Base-by-base conservation (phyloP, 2,329 filamentous ascomycete species). In the Nemania bipapillata region DNA sequence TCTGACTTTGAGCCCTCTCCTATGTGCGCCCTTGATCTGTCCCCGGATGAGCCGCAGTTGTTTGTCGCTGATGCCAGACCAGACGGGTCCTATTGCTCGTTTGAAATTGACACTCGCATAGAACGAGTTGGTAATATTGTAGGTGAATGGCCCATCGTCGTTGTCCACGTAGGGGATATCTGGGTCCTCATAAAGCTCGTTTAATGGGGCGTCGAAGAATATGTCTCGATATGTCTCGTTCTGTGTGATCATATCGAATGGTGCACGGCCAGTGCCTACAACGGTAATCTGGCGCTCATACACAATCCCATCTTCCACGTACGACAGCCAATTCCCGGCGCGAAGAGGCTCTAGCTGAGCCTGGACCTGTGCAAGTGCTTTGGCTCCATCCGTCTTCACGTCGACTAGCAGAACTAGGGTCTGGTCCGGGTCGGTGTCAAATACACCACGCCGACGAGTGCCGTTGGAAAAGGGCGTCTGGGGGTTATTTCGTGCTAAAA, bases 191-290 rank as follows among this genome's bases (percentile, higher is more conserved):
- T 75, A 77, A 58, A 78, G 69, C 1, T 80, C 74, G 63, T 83
- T 78, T 0, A 92, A 81, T 0, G 89, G 89, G 0, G 90, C 90
- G 72, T 92, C 90, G 74, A 89, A 90, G 78, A 91, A 91, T 63
- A 88, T 81, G 76, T 91, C 88, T 32, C 88, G 82, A 69, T 87
- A 84, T 1, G 84, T 86, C 5, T 79, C 72, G 73, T 87, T 87
- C n/a, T 80, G 77, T 3, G 83, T 79, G 9, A 91, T 74, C 8
- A 85, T 75, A 63, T 87, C 83, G 73, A 90, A 89, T 0, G 86
- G 87, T 0, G 87, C 85, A 70, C 87, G 86, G 12, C 91, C 91
- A 1, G 90, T 92, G 1, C 86, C 89, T 1, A 93, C 89, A 1
- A 93, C 86, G 0, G 90, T 93, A 40, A 93, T 79, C 0, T 89